A percentile compares a stretch with the other conserved stretches of the same genome.
Evolutionary conservation across 2,329 filamentous ascomycete species (phyloP).

Genomic region (Penicillium sp.): DNA sequence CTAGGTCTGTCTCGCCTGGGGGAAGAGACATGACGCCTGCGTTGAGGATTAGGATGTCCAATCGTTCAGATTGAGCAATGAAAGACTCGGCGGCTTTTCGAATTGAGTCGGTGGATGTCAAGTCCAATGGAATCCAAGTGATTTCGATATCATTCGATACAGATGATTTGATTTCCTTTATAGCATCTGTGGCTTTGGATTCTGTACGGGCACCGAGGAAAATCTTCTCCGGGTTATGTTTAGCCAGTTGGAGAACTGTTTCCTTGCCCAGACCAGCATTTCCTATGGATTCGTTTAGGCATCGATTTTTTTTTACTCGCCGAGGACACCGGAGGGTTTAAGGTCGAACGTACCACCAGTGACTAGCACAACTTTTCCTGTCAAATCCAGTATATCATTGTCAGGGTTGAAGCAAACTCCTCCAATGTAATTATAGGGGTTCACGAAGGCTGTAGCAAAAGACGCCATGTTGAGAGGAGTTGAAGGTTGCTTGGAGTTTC

Average conservation of each 20-base stretch:
- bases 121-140: slow-evolving; percentile 38
- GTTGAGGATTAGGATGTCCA: slow-evolving; percentile 44
- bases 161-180: slow-evolving; percentile 17
- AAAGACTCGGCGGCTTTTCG: slow-evolving; percentile 39
- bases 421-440: slow-evolving; percentile 19
- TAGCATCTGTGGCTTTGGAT: slow-evolving; percentile 23
- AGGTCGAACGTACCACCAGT: slow-evolving; percentile 33
- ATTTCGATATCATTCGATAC: slow-evolving; percentile 18
- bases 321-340: slow-evolving; percentile 15
- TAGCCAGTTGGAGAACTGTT: slow-evolving; percentile 43
- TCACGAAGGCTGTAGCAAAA: slow-evolving; percentile 14
- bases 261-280: slow-evolving; percentile 53
- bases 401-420: slow-evolving; percentile 32
- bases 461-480: slow-evolving; percentile 12
- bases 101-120: slow-evolving; percentile 46
- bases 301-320: slow-evolving; percentile 17
- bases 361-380: slow-evolving; percentile 36
- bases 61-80: slow-evolving; percentile 11
- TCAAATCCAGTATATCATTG: slow-evolving; percentile 34
- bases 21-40: slow-evolving; percentile 46
- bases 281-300: slow-evolving; percentile 17
- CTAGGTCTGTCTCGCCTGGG: slow-evolving; percentile 33
- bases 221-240: slow-evolving; percentile 42
- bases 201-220: slow-evolving; percentile 39
- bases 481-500: not conserved